Base-by-base conservation (phyloP, 2,329 filamentous ascomycete species). In the Fusarium sulawesiense region DNA sequence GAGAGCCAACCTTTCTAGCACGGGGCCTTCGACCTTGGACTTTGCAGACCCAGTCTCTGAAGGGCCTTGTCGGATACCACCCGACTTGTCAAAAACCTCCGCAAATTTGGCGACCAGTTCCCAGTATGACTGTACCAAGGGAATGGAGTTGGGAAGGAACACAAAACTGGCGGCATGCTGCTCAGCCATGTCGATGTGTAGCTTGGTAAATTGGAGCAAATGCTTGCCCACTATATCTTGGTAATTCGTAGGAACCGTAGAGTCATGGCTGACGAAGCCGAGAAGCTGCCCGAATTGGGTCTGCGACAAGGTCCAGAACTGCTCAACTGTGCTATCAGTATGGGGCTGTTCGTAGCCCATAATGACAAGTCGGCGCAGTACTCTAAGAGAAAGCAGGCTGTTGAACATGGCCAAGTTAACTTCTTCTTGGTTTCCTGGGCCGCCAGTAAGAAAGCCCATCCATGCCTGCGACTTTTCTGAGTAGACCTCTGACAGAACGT, bases 101-200 rank as follows among this genome's bases (percentile, higher is more conserved):
- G 93, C 92, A 76, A 97, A 92, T 44, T 89, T 89, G 44, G 90
- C 87, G 25, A 96, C 89, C 8, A 98, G 83, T 30, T 88, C 87
- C 95, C 96, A 98, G 79, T 98, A 98, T 18, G 92, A 90, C 71
- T 88, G 89, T 3, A 93, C 90, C 25, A 98, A 87, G 18, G 89
- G 85, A 18, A 97, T 82, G 4, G 93, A 94, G 74, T 93, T 91
- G 3, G 94, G 93, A 9, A 99, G 86, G 14, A 93, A 84, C 1
- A 91, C 90, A 79, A 98, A 98, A 57, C 93, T 92, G 6, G 92
- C 90, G 2, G 94, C 90, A 77, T 97, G 94, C 7, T 85, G 82
- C 51, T 89, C 88, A 2, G 93, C 89, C 91, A 98, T 95, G 59
- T 93, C 91, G 41, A 97, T 86, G 77, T 98, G 96, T 5, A 99